These are phyloP conservation scores for Leccinum aurantiacum DNA, from an alignment of 768 basidiomycete genomes.

Conservation along the genomic window DNA sequence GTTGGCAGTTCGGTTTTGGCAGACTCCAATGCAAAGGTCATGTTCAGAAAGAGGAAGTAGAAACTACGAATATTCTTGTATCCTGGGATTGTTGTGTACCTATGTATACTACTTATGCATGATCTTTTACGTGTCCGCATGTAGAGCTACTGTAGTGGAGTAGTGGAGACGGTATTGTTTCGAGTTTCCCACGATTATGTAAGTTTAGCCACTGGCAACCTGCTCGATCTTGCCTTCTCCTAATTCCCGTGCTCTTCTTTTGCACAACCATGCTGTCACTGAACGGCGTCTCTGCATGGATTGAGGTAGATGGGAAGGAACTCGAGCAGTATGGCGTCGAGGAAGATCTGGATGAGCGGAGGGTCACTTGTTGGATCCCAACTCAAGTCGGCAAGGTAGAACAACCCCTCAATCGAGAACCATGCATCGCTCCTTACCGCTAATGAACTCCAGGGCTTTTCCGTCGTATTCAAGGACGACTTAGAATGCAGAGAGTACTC, in stretches of 20 bases:
- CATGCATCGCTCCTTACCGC: constrained; percentile 1
- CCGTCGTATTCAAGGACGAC: constrained; percentile 24
- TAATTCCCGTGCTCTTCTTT: background rate
- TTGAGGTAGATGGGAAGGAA: constrained; percentile 29
- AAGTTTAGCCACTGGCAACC: background rate
- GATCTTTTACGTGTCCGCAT: background rate
- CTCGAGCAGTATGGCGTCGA: constrained; percentile 30
- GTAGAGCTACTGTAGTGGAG: no score
- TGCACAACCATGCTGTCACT: constrained; percentile 23
- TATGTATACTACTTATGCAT: no score
- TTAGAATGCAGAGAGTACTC: constrained; percentile 4
- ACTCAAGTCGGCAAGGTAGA: constrained; percentile 29
- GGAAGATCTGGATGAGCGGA: constrained; percentile 9
- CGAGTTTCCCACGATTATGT: background rate
- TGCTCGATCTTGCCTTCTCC: background rate
- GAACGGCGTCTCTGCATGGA: constrained; percentile 24
- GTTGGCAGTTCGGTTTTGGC: background rate
- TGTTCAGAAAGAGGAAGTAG: constrained; percentile 5
- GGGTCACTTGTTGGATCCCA: constrained; percentile 32
- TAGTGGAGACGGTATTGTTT: background rate
- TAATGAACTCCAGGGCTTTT: constrained; percentile 21
- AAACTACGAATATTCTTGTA: background rate
- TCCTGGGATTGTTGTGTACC: background rate
- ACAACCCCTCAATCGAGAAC: background rate
- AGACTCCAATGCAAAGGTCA: background rate